Base-by-base conservation (phyloP, 2,329 filamentous ascomycete genomes). In the Pseudogymnoascus sp. region DNA sequence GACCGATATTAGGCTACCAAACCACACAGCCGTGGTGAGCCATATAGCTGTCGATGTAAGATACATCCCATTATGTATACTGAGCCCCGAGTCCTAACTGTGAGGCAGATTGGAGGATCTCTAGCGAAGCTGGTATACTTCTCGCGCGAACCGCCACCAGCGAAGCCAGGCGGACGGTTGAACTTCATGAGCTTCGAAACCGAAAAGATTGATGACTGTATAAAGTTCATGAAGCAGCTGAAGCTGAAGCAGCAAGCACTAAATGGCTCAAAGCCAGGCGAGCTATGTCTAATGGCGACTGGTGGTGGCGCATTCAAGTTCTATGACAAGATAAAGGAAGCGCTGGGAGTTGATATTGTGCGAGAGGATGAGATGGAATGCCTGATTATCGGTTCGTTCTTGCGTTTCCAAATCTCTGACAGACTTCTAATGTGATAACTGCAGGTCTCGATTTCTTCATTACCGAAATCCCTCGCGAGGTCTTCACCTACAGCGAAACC, bases 361-460 rank as follows among this genome's bases (percentile, higher is more conserved):
- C 82, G 92, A 44, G 94, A 97, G 75, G 94, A 99, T 71, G 94
- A 99, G 77, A 99, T 99, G 94, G 92, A 96, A 74, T 99, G 94
- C 72, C 78, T 99, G 63, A 99, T 99, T 66, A 94, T 94, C 70
- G 92, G 90, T 92, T 74, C 66, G 79, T 39, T 10, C 4, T 5
- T 17, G 5, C 7, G 11, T 24, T 37, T n/a, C 10, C 29, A 1
- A 33, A 13, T 33, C 9, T 13, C 0, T 54, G 47, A 29, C 7
- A 40, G 9, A 21, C 15, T 36, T 62, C 26, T 70, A 58, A 65
- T 41, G 26, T 57, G 9, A 11, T 29, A 10, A 60, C 6, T 33
- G 64, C 68, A 91, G 92, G 93, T 10, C 85, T 99, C 44, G 94
- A 99, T 73, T 99, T 97, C 78, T 97, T 99, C 80, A 97, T 97